Evolutionary conservation across 192 early-diverging fungal species (phyloP), one percentile per base, ranked within the genome.

Genomic region (Piromyces finnis): DNA sequence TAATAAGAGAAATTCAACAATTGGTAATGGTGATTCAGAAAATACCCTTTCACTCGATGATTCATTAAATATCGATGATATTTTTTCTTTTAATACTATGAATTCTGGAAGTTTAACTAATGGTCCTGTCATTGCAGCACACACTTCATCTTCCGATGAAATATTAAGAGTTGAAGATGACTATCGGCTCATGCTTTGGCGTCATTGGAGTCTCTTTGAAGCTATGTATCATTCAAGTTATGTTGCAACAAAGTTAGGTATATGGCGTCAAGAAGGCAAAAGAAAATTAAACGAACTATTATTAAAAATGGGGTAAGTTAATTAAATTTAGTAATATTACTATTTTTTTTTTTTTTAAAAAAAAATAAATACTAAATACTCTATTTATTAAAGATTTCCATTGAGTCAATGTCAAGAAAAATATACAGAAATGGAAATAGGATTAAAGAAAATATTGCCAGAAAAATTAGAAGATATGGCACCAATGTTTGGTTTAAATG

Each of bases 161-260:
- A 79, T 77, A 0, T 93, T 94, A 39, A 82, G 83, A 28, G 88
- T 86, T 80, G 87, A 88, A 4, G 89, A 92, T n/a, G 97, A 98
- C 84, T 93, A 95, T 39, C 86, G 91, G 59, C 91, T 98, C 39
- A 88, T 94, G 87, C 86, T 98, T 82, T 89, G 95, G 28, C 87
- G 95, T 39, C 97, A 98, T 82, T 98, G 97, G 97, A 95, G 90
- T 77, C 86, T 98, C 6, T 91, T 92, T 81, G 94, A 93, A 39
- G 91, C 92, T 78, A 92, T 98, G 94, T 93, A 90, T 79, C 92
- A 92, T 84, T 96, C 94, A 77, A 88, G 89, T 15, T 97, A 95
- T 80, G 94, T 98, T 12, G 94, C 92, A 7, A 90, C 92, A 28
- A 93, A 92, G 80, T 84, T 98, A 41, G 96, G 93, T 14, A 91